Conservation (phyloP, 306 rosid genomes). For the Quercus mongolica region DNA sequence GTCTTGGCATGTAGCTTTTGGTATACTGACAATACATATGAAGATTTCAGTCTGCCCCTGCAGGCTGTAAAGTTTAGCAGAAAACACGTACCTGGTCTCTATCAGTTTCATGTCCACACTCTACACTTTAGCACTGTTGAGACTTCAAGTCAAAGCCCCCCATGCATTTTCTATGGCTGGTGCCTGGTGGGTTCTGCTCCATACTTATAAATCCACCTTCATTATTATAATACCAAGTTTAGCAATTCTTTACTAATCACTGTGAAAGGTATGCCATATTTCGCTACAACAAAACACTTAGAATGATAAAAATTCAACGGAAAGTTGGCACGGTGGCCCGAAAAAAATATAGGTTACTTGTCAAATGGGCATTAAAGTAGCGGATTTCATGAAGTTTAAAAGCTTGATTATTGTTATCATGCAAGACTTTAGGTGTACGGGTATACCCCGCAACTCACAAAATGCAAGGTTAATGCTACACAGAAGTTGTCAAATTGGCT, state of each 20-base stretch:
- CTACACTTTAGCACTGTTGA: neutral
- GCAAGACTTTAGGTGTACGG: neutral
- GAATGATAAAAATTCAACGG: neutral
- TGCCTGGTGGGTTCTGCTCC: conserved; percentile 9
- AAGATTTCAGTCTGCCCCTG: neutral
- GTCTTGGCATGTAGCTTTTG: neutral
- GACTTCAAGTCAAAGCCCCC: neutral
- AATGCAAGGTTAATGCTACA: neutral
- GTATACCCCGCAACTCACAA: neutral
- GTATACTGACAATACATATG: neutral
- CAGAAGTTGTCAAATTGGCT: no score
- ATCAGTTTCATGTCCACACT: neutral
- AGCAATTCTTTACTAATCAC: neutral
- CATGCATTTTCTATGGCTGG: neutral
- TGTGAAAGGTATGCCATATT: neutral
- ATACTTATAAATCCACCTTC: neutral
- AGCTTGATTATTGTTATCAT: neutral
- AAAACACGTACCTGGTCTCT: conserved; percentile 22
- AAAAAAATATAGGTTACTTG: neutral
- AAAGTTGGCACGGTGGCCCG: neutral
- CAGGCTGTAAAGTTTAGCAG: conserved; percentile 10
- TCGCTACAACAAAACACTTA: neutral
- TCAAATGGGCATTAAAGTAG: neutral
- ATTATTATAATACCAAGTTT: neutral
- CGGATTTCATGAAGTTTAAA: neutral